These are phyloP conservation scores for Betula pendula DNA, from an alignment of 306 rosid species.

Conservation along the genomic window DNA sequence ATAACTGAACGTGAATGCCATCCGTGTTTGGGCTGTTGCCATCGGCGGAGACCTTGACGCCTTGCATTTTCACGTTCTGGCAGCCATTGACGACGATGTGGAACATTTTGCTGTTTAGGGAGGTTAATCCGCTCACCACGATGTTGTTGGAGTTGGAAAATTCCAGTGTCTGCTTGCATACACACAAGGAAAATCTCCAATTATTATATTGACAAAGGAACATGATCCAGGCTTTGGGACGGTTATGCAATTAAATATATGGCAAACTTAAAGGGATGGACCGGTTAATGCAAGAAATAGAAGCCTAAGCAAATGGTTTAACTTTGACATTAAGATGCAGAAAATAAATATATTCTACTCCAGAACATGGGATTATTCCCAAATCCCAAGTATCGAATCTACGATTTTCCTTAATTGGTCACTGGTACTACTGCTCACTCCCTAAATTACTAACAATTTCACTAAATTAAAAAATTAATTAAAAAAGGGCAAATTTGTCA, in stretches of 20 bases:
- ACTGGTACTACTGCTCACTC: too few species aligned
- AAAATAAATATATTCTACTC: too few species aligned
- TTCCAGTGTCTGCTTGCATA: conserved; percentile 36
- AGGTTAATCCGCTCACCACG: conserved; percentile 38
- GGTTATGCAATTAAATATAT: too few species aligned
- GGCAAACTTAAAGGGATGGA: too few species aligned
- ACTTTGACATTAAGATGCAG: too few species aligned
- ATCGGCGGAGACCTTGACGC: conserved; percentile 33
- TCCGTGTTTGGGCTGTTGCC: conserved; percentile 60
- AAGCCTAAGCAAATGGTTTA: too few species aligned
- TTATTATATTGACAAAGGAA: not conserved
- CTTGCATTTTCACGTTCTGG: conserved; percentile 41
- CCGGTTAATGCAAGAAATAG: too few species aligned
- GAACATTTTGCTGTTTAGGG: conserved; percentile 52
- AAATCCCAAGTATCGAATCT: too few species aligned
- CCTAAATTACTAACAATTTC: not conserved
- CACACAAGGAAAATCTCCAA: not conserved
- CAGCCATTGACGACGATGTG: conserved; percentile 53
- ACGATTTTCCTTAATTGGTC: too few species aligned
- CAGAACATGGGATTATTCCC: too few species aligned
- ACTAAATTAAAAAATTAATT: too few species aligned
- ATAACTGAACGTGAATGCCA: conserved; percentile 58
- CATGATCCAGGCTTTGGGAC: not conserved
- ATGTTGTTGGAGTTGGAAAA: conserved; percentile 48
- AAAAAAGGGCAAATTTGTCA: not conserved